A percentile compares a stretch with the other conserved stretches of the same genome.
phyloP scores from a whole-genome alignment of 768 basidiomycete species.

The Mycena maculata region DNA sequence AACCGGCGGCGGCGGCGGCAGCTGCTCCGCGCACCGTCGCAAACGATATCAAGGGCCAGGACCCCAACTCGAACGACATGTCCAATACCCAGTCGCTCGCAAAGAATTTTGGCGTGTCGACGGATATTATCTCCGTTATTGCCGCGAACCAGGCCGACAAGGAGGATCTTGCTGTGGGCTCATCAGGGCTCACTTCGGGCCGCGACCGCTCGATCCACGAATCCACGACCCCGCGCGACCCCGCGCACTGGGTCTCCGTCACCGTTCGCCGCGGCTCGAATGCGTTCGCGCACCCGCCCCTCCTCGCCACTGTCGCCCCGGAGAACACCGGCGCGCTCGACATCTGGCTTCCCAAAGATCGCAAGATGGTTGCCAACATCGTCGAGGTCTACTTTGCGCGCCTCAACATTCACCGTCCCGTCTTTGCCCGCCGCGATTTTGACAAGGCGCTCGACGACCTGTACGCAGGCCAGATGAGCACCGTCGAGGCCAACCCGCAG shows the following conservation, averaged over 20 bases:
- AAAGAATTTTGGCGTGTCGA: constrained; percentile 82
- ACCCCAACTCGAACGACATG: constrained; percentile 85
- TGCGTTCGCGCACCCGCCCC: constrained; percentile 36
- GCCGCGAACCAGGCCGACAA: constrained; percentile 56
- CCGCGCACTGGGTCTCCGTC: constrained; percentile 69
- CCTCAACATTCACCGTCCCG: constrained; percentile 85
- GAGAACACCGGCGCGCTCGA: constrained; percentile 53
- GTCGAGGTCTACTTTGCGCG: constrained; percentile 79
- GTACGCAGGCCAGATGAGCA: constrained; percentile 63
- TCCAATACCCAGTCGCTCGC: constrained; percentile 81
- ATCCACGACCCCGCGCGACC: constrained; percentile 67
- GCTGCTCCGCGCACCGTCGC: constrained; percentile 29
- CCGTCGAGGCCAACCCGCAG: constrained; percentile 42
- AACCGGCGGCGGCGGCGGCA: constrained; percentile 35
- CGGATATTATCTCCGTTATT: constrained; percentile 70
- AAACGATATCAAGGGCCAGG: constrained; percentile 71
- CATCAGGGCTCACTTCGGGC: constrained; percentile 74
- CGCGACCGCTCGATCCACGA: constrained; percentile 71
- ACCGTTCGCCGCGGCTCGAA: constrained; percentile 61
- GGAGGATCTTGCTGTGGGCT: constrained; percentile 84
- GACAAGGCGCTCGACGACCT: constrained; percentile 70
- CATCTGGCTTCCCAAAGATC: constrained; percentile 83
- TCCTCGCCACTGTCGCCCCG: constrained; percentile 46
- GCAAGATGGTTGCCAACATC: constrained; percentile 69
- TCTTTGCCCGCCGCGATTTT: constrained; percentile 77